Conservation (phyloP, 176 grass and related monocot species). For the Musa schizocarpa region DNA sequence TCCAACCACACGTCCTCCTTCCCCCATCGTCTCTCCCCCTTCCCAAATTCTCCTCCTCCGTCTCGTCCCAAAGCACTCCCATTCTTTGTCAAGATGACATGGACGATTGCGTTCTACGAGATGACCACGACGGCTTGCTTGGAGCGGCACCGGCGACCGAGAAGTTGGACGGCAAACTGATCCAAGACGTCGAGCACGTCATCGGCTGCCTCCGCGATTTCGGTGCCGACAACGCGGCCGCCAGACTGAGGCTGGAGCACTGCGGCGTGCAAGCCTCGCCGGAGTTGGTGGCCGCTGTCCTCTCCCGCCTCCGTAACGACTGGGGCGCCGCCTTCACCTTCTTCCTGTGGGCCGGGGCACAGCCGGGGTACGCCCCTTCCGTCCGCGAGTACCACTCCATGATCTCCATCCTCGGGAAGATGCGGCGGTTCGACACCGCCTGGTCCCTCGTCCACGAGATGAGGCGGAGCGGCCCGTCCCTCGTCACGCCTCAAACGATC, state of each 20-base stretch:
- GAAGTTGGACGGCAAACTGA: constrained; percentile 24
- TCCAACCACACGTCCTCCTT: constrained; percentile 11
- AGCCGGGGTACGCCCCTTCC: constrained; percentile 45
- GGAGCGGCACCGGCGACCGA: constrained; percentile 26
- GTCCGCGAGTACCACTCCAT: constrained; percentile 56
- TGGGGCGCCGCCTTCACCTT: constrained; percentile 55
- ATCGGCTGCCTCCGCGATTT: constrained; percentile 30
- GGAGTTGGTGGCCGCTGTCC: constrained; percentile 46
- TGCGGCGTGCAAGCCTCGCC: constrained; percentile 50
- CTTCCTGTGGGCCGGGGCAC: constrained; percentile 61
- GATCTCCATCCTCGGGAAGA: constrained; percentile 73
- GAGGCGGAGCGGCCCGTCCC: constrained; percentile 23
- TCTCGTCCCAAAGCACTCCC: neutral
- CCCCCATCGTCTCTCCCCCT: constrained; percentile 4
- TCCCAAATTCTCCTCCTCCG: neutral
- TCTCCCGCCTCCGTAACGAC: constrained; percentile 62
- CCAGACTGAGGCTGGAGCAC: constrained; percentile 27
- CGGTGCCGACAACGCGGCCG: constrained; percentile 15
- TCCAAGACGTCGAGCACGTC: constrained; percentile 38
- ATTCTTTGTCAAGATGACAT: neutral
- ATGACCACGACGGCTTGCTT: constrained; percentile 33
- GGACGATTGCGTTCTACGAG: neutral
- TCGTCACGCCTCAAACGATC: constrained; percentile 39
- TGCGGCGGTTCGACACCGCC: constrained; percentile 62
- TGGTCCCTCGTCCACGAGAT: constrained; percentile 64